These are phyloP conservation scores for Canavalia gladiata DNA, from an alignment of 306 rosid species.

Conservation along the genomic window DNA sequence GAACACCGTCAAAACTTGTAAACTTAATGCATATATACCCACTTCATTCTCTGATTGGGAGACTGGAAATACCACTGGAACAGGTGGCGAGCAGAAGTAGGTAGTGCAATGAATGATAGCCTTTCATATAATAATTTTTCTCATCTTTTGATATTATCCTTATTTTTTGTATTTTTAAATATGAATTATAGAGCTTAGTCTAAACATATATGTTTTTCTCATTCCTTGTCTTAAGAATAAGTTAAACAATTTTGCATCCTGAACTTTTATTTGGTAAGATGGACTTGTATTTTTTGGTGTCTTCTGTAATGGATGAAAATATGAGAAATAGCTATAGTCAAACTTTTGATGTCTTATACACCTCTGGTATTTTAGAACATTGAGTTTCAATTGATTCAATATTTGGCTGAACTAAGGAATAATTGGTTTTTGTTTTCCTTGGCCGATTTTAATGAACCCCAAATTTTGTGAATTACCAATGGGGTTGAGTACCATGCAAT, in stretches of 20 bases:
- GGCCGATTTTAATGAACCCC: slow-evolving; percentile 15
- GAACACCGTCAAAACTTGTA: slow-evolving; percentile 4
- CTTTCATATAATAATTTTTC: neutral
- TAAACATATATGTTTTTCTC: neutral
- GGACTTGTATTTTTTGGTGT: neutral
- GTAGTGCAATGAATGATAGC: slow-evolving; percentile 20
- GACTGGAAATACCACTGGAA: slow-evolving; percentile 5
- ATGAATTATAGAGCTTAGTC: neutral
- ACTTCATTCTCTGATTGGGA: neutral
- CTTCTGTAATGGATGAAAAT: neutral
- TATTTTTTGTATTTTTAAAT: neutral
- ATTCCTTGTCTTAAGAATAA: neutral
- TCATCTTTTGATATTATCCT: neutral
- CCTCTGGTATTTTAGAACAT: neutral
- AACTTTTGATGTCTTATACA: neutral
- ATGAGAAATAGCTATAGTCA: neutral
- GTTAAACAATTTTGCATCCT: neutral
- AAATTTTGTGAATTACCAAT: slow-evolving; percentile 12
- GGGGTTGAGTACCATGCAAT: neutral
- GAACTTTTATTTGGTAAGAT: slow-evolving; percentile 4
- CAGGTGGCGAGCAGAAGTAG: slow-evolving; percentile 1
- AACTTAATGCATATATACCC: slow-evolving; percentile 10
- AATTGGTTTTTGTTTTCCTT: neutral
- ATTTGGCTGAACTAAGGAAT: neutral
- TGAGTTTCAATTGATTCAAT: neutral